A percentile compares a stretch with the other conserved stretches of the same genome.
phyloP scores from a whole-genome alignment of 371 early-diverging fungal genomes.

The Lichtheimia hyalospora region DNA sequence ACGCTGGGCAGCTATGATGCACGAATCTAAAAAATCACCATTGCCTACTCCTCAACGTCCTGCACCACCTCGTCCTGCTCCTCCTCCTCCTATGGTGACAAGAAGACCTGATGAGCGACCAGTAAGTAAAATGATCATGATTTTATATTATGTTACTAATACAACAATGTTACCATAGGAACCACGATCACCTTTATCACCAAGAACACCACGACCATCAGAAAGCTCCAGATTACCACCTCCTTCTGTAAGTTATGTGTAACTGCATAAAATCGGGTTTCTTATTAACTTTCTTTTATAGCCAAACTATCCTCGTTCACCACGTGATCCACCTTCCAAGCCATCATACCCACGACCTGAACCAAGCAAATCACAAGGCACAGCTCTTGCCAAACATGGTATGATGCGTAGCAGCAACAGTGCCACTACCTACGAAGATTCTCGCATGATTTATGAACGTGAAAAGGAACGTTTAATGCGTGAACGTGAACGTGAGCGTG shows the following conservation, averaged over 20 bases:
- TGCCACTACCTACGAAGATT: constrained; percentile 15
- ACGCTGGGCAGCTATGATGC: constrained; percentile 48
- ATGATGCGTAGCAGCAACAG: constrained; percentile 3
- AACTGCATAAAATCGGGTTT: too few species aligned
- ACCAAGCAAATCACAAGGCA: constrained; percentile 30
- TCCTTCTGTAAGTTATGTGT: constrained; percentile 22
- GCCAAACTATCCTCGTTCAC: constrained; percentile 16
- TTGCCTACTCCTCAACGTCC: constrained; percentile 9
- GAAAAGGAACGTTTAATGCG: constrained; percentile 31
- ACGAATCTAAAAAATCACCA: constrained; percentile 9
- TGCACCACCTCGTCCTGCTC: constrained; percentile 24
- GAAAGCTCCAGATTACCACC: constrained; percentile 16
- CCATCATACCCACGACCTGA: constrained; percentile 26
- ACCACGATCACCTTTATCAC: constrained; percentile 11
- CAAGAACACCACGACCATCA: constrained; percentile 5
- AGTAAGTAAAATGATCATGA: too few species aligned
- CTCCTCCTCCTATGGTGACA: constrained; percentile 17
- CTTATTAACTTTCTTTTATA: background rate
- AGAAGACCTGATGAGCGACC: constrained; percentile 11
- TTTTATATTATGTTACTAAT: background rate
- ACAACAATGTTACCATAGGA: constrained; percentile 17
- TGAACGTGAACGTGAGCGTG: constrained; percentile 25
- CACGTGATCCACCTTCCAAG: constrained; percentile 12
- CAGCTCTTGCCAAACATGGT: constrained; percentile 10
- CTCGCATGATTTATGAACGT: constrained; percentile 10